A percentile compares a stretch with the other conserved stretches of the same genome.
These are phyloP conservation scores for Monilinia fructicola DNA, from an alignment of 2,329 filamentous ascomycete genomes.

Conservation along the genomic window DNA sequence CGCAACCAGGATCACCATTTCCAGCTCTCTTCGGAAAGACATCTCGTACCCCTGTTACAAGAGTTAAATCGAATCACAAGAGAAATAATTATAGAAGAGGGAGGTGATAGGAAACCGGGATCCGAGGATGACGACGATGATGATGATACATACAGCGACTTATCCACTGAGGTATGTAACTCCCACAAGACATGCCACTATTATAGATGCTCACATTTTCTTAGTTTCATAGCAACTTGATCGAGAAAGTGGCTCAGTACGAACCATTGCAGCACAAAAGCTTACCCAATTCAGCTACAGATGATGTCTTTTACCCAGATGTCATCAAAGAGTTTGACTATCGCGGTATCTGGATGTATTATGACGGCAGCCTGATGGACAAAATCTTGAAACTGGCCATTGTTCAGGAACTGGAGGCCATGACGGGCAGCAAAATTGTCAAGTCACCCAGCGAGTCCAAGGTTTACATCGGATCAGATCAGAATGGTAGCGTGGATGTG, in stretches of 20 bases:
- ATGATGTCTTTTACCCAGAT: constrained; percentile 21
- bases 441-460: constrained; percentile 26
- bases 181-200: too few relatives aligned
- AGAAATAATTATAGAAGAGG: constrained; percentile 8
- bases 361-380: not conserved
- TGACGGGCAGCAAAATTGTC: constrained; percentile 33
- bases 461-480: constrained; percentile 30
- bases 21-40: constrained; percentile 10
- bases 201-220: not conserved
- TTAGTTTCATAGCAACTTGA: constrained; percentile 17
- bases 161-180: constrained; percentile 9
- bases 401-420: constrained; percentile 21
- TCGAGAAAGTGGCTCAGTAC: constrained; percentile 14
- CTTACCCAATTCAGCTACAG: constrained; percentile 20
- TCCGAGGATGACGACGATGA: constrained; percentile 8
- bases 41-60: constrained; percentile 7
- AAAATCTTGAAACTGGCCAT: not conserved
- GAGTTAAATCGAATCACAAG: constrained; percentile 15
- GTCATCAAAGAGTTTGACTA: not conserved
- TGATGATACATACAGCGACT: constrained; percentile 1
- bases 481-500: constrained; percentile 23
- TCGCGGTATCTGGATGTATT: constrained; percentile 2
- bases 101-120: not conserved
- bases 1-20: constrained; percentile 16
- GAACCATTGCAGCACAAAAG: constrained; percentile 21